Conservation (phyloP, 2,329 filamentous ascomycete species). For the Coniochaeta hoffmannii region DNA sequence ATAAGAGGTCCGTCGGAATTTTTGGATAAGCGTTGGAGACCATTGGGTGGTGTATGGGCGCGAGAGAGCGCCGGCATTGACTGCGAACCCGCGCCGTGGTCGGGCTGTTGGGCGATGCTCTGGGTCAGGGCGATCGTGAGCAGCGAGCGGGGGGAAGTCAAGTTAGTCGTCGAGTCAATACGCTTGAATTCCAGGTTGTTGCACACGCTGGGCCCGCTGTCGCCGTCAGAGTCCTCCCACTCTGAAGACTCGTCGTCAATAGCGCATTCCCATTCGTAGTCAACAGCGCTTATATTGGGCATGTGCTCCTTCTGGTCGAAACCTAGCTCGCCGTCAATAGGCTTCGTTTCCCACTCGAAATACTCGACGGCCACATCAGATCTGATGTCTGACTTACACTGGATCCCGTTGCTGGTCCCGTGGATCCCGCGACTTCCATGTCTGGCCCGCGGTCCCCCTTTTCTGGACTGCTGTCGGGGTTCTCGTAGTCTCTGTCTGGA, state of each 20-base stretch:
- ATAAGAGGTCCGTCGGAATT: constrained; percentile 56
- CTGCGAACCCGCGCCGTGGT: constrained; percentile 44
- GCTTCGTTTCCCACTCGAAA: no score
- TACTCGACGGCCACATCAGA: no score
- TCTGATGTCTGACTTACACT: no score
- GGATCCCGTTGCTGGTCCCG: no score
- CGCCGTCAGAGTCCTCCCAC: constrained; percentile 63
- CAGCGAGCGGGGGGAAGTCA: constrained; percentile 79
- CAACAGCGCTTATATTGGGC: constrained; percentile 73
- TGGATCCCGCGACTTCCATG: no score
- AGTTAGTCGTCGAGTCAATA: constrained; percentile 78
- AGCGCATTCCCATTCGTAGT: no score
- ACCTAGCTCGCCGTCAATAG: constrained; percentile 7
- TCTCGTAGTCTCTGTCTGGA: no score
- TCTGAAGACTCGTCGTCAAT: constrained; percentile 57
- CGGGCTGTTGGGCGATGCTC: constrained; percentile 51
- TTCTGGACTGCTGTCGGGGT: no score
- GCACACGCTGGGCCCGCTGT: constrained; percentile 75
- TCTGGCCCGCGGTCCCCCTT: no score
- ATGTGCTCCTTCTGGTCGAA: constrained; percentile 57
- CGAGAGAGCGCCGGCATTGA: constrained; percentile 52
- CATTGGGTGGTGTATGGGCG: constrained; percentile 17
- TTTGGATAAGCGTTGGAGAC: constrained; percentile 33
- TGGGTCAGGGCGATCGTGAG: constrained; percentile 83
- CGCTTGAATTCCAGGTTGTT: constrained; percentile 79